Conservation (phyloP, 305 asterid species). For the Fraxinus sp. region DNA sequence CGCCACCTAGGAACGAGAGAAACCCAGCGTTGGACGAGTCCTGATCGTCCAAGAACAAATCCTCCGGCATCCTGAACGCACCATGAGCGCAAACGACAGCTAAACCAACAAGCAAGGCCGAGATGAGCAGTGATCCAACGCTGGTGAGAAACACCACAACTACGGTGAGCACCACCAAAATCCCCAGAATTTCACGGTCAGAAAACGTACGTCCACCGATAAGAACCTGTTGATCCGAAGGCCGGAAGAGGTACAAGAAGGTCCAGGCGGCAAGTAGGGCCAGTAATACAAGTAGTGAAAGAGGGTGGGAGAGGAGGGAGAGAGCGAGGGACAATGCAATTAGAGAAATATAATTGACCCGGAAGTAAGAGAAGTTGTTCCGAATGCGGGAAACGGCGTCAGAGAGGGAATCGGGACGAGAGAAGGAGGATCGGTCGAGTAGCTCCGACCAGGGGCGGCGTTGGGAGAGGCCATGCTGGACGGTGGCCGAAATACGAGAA, state of each 20-base stretch:
- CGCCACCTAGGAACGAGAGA: constrained; percentile 61
- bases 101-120: constrained; percentile 56
- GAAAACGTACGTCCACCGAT: constrained; percentile 55
- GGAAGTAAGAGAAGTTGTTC: constrained; percentile 63
- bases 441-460: constrained; percentile 87
- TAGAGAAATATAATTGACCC: constrained; percentile 66
- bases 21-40: constrained; percentile 56
- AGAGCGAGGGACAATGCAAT: constrained; percentile 59
- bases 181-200: constrained; percentile 55
- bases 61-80: constrained; percentile 66
- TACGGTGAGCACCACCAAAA: constrained; percentile 47
- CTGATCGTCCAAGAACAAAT: constrained; percentile 69
- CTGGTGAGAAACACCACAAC: constrained; percentile 63
- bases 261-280: constrained; percentile 62
- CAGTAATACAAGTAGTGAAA: constrained; percentile 51
- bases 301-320: constrained; percentile 59
- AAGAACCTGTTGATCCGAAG: constrained; percentile 60
- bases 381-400: constrained; percentile 78
- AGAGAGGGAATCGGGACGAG: constrained; percentile 71
- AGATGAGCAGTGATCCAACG: constrained; percentile 64
- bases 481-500: constrained; percentile 50
- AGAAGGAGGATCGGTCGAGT: constrained; percentile 65
- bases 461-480: constrained; percentile 61
- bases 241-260: constrained; percentile 54
- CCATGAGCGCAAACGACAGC: constrained; percentile 64